Evolutionary conservation across 805 yeast species (phyloP).

Genomic region (Yamadazyma scolyti): DNA sequence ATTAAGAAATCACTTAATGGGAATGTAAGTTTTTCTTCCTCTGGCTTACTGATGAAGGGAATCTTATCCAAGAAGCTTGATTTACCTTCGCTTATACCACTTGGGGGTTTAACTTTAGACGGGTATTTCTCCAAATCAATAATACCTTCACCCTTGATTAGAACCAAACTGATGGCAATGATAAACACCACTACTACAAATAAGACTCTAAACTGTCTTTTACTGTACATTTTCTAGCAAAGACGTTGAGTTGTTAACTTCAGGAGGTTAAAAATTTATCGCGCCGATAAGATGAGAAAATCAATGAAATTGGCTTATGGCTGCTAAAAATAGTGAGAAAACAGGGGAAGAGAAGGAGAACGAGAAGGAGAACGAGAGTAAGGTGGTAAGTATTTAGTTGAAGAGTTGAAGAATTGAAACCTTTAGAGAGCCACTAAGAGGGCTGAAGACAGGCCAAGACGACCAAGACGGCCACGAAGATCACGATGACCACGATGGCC

Average conservation of each 20-base stretch:
- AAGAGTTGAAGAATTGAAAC: too few relatives aligned
- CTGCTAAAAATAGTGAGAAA: too few relatives aligned
- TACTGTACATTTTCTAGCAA: constrained; percentile 9
- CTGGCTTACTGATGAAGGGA: constrained; percentile 1
- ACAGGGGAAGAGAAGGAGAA: too few relatives aligned
- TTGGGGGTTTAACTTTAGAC: constrained; percentile 4
- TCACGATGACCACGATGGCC: too few relatives aligned
- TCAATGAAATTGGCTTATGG: too few relatives aligned
- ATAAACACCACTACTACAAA: constrained; percentile 9
- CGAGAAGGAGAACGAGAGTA: too few relatives aligned
- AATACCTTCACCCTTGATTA: constrained; percentile 3
- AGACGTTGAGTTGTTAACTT: not conserved
- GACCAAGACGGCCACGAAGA: too few relatives aligned
- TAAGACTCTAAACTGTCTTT: constrained; percentile 10
- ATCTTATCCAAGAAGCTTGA: constrained; percentile 3
- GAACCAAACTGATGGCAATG: constrained; percentile 1
- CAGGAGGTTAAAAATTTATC: too few relatives aligned
- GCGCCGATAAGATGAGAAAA: too few relatives aligned
- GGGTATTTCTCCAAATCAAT: constrained; percentile 4
- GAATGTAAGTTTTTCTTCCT: constrained; percentile 2
- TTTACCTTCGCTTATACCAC: constrained; percentile 3
- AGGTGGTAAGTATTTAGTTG: too few relatives aligned
- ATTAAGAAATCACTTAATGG: constrained; percentile 9
- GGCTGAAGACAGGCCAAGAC: too few relatives aligned
- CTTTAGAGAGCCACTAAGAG: too few relatives aligned